These are phyloP conservation scores for Passiflora organensis DNA, from an alignment of 345 rosid species.

Conservation along the genomic window DNA sequence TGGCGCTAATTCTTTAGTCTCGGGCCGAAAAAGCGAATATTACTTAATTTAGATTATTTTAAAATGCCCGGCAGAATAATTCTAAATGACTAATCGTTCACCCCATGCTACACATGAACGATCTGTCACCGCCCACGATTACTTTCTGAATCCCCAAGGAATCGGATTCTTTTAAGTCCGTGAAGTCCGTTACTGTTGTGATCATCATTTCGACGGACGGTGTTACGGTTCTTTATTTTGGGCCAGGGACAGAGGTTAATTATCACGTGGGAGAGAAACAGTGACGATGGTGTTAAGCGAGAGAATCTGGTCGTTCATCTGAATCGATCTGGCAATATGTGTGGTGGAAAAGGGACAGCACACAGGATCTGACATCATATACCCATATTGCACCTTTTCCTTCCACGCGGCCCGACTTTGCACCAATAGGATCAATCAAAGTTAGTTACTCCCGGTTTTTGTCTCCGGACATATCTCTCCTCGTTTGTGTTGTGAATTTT, in stretches of 20 bases:
- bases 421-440: slow-evolving; percentile 18
- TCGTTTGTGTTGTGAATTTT: not conserved
- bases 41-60: no score
- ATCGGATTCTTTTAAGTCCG: no score
- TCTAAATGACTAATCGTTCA: no score
- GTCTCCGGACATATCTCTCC: slow-evolving; percentile 15
- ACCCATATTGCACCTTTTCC: slow-evolving; percentile 18
- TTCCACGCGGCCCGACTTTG: slow-evolving; percentile 19
- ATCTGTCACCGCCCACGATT: no score
- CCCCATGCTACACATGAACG: no score
- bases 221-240: slow-evolving; percentile 17
- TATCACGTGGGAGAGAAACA: slow-evolving; percentile 30
- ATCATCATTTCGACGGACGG: slow-evolving; percentile 13
- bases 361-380: slow-evolving; percentile 7
- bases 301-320: slow-evolving; percentile 32
- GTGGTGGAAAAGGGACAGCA: slow-evolving; percentile 9
- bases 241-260: slow-evolving; percentile 27
- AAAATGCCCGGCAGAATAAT: no score
- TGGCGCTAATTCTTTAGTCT: no score
- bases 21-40: no score
- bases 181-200: not conserved
- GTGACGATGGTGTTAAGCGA: not conserved
- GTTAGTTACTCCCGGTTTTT: slow-evolving; percentile 28
- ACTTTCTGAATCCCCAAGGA: no score
- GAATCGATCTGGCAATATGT: not conserved